Percentiles rank a stretch among this genome's conserved stretches.
These are phyloP conservation scores for Rhizopogon salebrosus DNA, from an alignment of 768 basidiomycete genomes.

Conservation along the genomic window DNA sequence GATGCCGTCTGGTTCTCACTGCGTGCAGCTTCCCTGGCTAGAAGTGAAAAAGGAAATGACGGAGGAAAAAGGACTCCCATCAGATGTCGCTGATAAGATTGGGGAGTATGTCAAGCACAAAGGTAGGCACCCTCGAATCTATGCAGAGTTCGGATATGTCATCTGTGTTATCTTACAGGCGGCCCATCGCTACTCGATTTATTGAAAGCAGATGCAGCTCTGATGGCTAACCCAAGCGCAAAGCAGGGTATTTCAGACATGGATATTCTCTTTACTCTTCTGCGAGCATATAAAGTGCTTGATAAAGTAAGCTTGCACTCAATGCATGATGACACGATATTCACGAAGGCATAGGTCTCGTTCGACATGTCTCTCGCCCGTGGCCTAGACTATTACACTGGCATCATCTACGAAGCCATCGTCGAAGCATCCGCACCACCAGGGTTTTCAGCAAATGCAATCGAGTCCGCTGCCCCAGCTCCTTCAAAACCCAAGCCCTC, in stretches of 20 bases:
- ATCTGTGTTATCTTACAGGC: constrained; percentile 37
- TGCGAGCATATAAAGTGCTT: constrained; percentile 73
- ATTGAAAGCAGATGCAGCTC: constrained; percentile 54
- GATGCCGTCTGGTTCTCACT: neutral
- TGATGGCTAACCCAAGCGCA: constrained; percentile 70
- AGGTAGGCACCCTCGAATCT: constrained; percentile 41
- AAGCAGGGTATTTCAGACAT: constrained; percentile 85
- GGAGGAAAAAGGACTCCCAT: constrained; percentile 85
- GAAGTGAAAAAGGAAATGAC: constrained; percentile 98
- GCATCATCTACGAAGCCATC: constrained; percentile 95
- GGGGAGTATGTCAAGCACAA: constrained; percentile 96
- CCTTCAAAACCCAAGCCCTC: constrained; percentile 31
- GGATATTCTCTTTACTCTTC: constrained; percentile 75
- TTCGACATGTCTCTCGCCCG: constrained; percentile 98
- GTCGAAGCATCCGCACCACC: constrained; percentile 94
- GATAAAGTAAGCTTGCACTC: constrained; percentile 52
- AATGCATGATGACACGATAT: neutral
- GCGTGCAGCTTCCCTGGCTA: constrained; percentile 68
- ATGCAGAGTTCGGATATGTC: neutral
- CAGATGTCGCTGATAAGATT: constrained; percentile 83
- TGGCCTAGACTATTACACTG: constrained; percentile 97
- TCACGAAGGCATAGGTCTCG: constrained; percentile 56
- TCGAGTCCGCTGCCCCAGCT: constrained; percentile 31
- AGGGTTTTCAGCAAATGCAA: constrained; percentile 54
- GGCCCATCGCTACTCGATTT: constrained; percentile 71